Evolutionary conservation across 441 rosid species (phyloP), one percentile per base, ranked within the genome.

Genomic region (Kokia cookei): DNA sequence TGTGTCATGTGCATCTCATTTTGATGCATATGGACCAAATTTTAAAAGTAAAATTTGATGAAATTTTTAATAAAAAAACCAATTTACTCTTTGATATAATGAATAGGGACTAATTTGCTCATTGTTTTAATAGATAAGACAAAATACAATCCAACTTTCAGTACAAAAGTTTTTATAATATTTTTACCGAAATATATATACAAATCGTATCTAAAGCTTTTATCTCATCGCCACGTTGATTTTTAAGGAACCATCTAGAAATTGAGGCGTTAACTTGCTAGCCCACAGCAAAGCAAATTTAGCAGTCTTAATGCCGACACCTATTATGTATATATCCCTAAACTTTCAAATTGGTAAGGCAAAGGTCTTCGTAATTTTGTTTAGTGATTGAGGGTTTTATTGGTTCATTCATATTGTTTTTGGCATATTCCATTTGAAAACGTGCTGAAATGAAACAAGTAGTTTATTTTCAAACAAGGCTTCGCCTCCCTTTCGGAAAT

Each of bases 131-230:
- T 29, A 29, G 0, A 29, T 0, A 29, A 0, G 1, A 29, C 0
- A 29, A 29, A 29, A 29, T 29, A 0, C 0, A 29, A 29, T 29
- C 4, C 0, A 29, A 29, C 4, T 3, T 0, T 2, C 32, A 3
- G 0, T 3, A 29, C 4, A 29, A 29, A 0, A 0, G 3, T 0
- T 0, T 29, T 0, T 3, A 29, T 29, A 3, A 0, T 29, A 3
- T 29, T 29, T 29, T 29, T 29, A 3, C 1, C 6, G 1, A 4
- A 32, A 4, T 32, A 32, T 32, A 32, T 32, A 32, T 32, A 32
- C 1, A 32, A 32, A 32, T 32, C 7, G 4, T 32, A 32, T 32
- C 37, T 32, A 32, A 32, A 32, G 37, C 37, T 32, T 32, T 32
- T 32, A 32, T 6, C 37, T 32, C 7, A 32, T 32, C 37, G 37